Base-by-base conservation (phyloP, 768 basidiomycete species). In the Sistotremastrum niveocremeum region DNA sequence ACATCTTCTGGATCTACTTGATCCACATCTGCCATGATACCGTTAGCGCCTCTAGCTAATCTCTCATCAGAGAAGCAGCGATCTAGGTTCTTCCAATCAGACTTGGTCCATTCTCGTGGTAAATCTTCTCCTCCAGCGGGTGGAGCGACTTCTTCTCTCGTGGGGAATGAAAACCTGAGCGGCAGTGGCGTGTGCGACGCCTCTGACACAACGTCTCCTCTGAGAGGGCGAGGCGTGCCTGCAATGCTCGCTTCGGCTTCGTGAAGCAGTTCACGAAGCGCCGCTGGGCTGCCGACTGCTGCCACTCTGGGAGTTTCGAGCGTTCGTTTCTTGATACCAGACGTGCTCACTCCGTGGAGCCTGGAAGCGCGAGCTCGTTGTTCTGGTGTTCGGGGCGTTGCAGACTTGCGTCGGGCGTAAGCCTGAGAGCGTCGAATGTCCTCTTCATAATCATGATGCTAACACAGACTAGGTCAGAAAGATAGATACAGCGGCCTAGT, bases 1-100 rank as follows among this genome's bases (percentile, higher is more conserved):
- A 91, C 83, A 31, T 68, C 61, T 3, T 73, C 74, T 1, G 74
- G 58, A 2, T 65, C 62, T 7, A 87, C 68, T 5, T 64, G 61
- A 37, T 76, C 74, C 6, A 72, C 74, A 38, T 72, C 63, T 1
- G 70, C 80, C 39, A 81, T 51, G 6, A 59, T 58, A 36, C 66
- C 63, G 38, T 59, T 56, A n/a, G 53, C 42, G 2, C 68, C 76
- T 40, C 74, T 52, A 3, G 70, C 68, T 9, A 82, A 59, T 33
- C 82, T 67, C 57, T 81, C 77, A 45, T 84, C 81, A 7, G 81
- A 80, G 51, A 88, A 81, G 54, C 83, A 85, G 28, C 73, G 74
- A 59, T 90, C 87, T 42, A 91, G 66, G 41, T 68, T 56, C 58
- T 82, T 87, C 87, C 87, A 91, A 44, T 88, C 82, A 20, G 74